These are phyloP conservation scores for Plasmodium relictum DNA, from an alignment of 169 alveolate genomes.

Conservation along the genomic window DNA sequence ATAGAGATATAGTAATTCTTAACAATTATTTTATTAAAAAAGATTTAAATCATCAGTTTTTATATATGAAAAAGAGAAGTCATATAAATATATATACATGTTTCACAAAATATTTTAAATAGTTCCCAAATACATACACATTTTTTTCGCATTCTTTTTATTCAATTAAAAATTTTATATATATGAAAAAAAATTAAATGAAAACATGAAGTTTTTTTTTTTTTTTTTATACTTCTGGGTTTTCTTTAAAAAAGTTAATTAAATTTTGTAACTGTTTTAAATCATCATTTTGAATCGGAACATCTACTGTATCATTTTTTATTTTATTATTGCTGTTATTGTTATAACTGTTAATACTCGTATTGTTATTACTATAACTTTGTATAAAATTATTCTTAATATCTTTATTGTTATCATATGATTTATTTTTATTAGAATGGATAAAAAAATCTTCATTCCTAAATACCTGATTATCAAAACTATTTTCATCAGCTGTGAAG, in stretches of 20 bases:
- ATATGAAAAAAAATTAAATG: too few species aligned
- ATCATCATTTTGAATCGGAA: conserved; percentile 5
- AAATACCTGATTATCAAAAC: neutral
- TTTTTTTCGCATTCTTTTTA: too few species aligned
- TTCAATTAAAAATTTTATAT: too few species aligned
- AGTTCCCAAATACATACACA: too few species aligned
- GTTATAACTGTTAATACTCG: neutral
- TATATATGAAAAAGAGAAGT: neutral
- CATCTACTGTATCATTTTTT: neutral
- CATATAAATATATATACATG: neutral
- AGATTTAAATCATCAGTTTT: too few species aligned
- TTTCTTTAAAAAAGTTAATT: conserved; percentile 51
- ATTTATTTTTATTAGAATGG: neutral
- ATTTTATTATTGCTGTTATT: neutral
- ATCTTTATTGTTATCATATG: neutral
- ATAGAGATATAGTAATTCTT: too few species aligned
- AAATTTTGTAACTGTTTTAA: conserved; percentile 53
- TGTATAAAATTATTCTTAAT: neutral
- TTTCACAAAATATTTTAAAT: neutral
- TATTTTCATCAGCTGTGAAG: neutral
- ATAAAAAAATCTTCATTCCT: neutral
- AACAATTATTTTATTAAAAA: neutral
- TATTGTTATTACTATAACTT: neutral
- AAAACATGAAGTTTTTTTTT: neutral
- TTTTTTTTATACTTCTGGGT: conserved; percentile 9